Evolutionary conservation across 768 basidiomycete genomes (phyloP), one percentile per base, ranked within the genome.

Genomic region (Neoboletus brunneissimus): DNA sequence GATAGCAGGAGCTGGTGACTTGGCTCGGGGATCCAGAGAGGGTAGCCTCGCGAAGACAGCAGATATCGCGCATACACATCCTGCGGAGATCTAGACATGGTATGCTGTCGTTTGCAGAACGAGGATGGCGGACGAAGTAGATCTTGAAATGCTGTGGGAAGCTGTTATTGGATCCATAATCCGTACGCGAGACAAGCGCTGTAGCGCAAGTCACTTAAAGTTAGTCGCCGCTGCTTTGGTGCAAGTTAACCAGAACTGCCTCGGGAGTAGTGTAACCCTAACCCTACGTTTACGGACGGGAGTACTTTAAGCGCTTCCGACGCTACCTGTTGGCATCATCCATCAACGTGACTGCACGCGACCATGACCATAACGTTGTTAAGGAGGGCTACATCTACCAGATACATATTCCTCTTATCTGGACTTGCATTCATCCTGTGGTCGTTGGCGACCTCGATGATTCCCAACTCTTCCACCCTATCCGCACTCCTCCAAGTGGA

Each of bases 1-100:
- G 67, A 62, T 0, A 55, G 27, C 15, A 70, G 62, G 5, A 73
- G 48, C 7, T 53, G 35, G 11, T 51, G 45, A 45, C 65, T 61
- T 0, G 71, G 69, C 10, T 70, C 66, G 0, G 74, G 74, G n/a
- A 60, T 63, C 70, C 69, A 74, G 2, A 74, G 59, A 8, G 72
- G 73, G 48, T 69, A 70, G 0, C 75, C 75, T 23, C 68, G 66
- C 0, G 57, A 43, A 5, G 37, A 38, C 0, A 47, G 31, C 38
- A 61, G 48, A 16, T 50, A 34, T 32, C 57, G 56, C 2, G 63
- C 57, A 56, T 72, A 72, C 1, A 59, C 47, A 4, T 58, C 53
- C 18, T 60, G 63, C 3, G 58, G 58, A 0, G 54, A 42, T 23
- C 16, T 53, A 13, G 44, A 10, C 51, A 49, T 58, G 51, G 37